These are phyloP conservation scores for Phalaenopsis equestris DNA, from an alignment of 106 monocot species.

Conservation along the genomic window DNA sequence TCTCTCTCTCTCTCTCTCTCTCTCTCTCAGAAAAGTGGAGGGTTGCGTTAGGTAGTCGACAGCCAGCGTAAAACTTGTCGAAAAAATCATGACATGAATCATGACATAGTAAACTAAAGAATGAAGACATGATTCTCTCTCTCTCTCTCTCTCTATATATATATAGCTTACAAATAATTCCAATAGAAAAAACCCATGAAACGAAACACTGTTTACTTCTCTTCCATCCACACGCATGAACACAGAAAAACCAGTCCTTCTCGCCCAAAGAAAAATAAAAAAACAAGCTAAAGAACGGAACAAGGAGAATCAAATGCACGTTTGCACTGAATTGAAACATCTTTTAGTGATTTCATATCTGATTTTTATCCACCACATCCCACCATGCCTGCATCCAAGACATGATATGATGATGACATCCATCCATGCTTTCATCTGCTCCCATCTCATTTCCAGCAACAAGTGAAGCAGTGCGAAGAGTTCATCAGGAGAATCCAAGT, in stretches of 20 bases:
- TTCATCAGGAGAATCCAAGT: constrained; percentile 4
- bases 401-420: constrained; percentile 1
- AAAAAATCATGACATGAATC: too few species aligned
- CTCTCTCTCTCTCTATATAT: too few species aligned
- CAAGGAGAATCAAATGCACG: constrained; percentile 2
- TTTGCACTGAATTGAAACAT: constrained; percentile 11
- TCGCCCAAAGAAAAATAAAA: neutral
- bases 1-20: too few species aligned
- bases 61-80: too few species aligned
- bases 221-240: neutral
- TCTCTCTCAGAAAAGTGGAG: too few species aligned
- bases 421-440: neutral
- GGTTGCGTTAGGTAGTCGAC: too few species aligned
- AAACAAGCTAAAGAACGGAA: neutral
- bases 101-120: too few species aligned
- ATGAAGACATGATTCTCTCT: too few species aligned
- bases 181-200: neutral
- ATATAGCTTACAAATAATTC: neutral
- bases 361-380: neutral
- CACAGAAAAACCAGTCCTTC: neutral
- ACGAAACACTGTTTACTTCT: neutral
- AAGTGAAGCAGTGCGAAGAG: constrained; percentile 2
- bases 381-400: neutral
- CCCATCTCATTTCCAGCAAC: neutral
- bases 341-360: neutral